Percentiles rank a stretch among this genome's conserved stretches.
Conservation (phyloP, 2,329 filamentous ascomycete genomes). For the Neonectria hederae region DNA sequence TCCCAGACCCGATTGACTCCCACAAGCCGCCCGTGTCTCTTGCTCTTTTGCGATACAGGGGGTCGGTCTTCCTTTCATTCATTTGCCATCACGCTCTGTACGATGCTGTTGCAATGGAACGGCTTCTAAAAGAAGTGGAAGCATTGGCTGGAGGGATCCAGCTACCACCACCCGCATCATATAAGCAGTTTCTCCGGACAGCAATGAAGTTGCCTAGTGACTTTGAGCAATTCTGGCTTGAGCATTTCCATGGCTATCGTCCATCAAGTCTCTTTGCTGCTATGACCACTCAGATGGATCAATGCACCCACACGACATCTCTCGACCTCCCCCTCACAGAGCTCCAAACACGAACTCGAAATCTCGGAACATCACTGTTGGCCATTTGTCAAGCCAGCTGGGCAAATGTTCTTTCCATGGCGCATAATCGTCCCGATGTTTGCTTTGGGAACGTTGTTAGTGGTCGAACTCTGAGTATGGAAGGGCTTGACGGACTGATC, state of each 20-base stretch:
- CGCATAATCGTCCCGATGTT: constrained; percentile 69
- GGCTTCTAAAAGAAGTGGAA: constrained; percentile 77
- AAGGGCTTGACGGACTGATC: constrained; percentile 76
- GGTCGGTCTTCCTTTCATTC: constrained; percentile 55
- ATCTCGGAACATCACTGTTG: constrained; percentile 69
- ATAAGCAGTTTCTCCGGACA: constrained; percentile 70
- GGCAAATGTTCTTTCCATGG: constrained; percentile 69
- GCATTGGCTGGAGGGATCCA: constrained; percentile 56
- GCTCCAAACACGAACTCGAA: constrained; percentile 60
- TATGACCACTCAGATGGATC: constrained; percentile 35
- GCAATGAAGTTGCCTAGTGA: constrained; percentile 59
- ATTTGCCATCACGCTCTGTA: constrained; percentile 84
- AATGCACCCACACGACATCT: constrained; percentile 42
- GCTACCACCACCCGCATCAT: constrained; percentile 63
- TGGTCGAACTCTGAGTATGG: constrained; percentile 74
- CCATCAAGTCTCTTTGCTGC: constrained; percentile 43
- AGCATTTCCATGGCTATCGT: constrained; percentile 62
- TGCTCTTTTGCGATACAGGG: constrained; percentile 50
- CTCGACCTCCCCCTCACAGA: constrained; percentile 52
- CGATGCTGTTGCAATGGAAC: constrained; percentile 80
- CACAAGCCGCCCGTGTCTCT: constrained; percentile 57
- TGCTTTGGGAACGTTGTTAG: constrained; percentile 90
- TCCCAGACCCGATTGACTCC: constrained; percentile 56
- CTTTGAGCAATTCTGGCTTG: constrained; percentile 73
- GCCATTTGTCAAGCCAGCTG: constrained; percentile 78